Evolutionary conservation across 2,329 filamentous ascomycete species (phyloP), one percentile per base, ranked within the genome.

Genomic region (Cytospora piceae): DNA sequence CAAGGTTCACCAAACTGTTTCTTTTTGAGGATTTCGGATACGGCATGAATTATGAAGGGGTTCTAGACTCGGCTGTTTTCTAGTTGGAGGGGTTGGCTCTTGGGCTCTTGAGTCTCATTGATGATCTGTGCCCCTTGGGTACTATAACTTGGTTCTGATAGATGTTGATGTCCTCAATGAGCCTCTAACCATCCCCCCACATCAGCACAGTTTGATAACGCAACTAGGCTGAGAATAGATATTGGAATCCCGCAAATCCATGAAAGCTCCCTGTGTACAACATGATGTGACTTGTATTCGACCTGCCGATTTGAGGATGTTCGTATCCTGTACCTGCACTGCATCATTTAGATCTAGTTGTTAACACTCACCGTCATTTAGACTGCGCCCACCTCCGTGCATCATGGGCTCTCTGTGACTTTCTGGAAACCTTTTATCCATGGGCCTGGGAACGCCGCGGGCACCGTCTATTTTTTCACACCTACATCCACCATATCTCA

Each of bases 1-100:
- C 29, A 55, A 60, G 66, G 58, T 53, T 59, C 49, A 52, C 39
- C 56, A 63, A 57, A 57, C 24, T 53, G 61, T 63, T 63, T 42
- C 31, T 55, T 58, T 63, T 51, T 29, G 49, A 15, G 31, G 17
- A 5, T 54, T 42, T 54, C 12, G 42, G 54, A 27, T 59, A 29
- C 39, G 39, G 53, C 31, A 57, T 17, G 14, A n/a, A 22, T 22
- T 12, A 37, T 20, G 27, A 46, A 37, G 39, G 49, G 27, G 49
- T 57, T 57, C 29, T 20, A 17, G 60, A 17, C 29, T 15, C 24
- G 8, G 17, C 15, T n/a, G 51, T 31, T 22, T 31, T 4, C 37
- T 24, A 32, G 39, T 6, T n/a, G 24, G 15, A 15, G 3, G 15
- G 29, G 29, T 54, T 42, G 17, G 39, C 54, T 46, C 31, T 52